phyloP scores from a whole-genome alignment of 2,329 filamentous ascomycete genomes.

The Lachnellula suecica region DNA sequence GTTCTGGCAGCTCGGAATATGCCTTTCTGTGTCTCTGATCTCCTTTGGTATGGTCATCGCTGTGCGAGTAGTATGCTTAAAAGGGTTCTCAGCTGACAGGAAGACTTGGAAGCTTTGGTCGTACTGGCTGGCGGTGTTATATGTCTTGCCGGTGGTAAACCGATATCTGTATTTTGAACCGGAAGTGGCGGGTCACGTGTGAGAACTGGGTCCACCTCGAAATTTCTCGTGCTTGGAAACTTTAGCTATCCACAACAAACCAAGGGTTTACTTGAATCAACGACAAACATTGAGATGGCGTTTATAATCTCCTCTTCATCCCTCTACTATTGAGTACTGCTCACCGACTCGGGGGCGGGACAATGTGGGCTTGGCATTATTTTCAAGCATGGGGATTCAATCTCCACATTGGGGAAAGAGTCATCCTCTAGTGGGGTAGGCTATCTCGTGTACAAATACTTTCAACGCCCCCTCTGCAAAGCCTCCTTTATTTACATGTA shows the following conservation, averaged over 20 bases:
- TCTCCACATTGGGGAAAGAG: background rate
- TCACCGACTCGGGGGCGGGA: background rate
- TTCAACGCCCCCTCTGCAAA: too few species aligned
- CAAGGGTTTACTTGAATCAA: too few species aligned
- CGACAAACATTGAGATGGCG: too few species aligned
- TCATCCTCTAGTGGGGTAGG: background rate
- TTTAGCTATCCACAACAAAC: too few species aligned
- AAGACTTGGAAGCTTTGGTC: background rate
- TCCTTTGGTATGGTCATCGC: background rate
- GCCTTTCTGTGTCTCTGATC: background rate
- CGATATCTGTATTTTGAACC: too few species aligned
- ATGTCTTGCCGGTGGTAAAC: background rate
- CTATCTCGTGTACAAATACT: background rate
- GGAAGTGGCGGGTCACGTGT: too few species aligned
- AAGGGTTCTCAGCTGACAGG: background rate
- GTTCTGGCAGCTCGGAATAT: conserved; percentile 14
- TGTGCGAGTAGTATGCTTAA: background rate
- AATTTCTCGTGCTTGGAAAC: too few species aligned
- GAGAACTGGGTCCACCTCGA: too few species aligned
- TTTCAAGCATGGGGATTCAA: background rate
- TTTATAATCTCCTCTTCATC: too few species aligned
- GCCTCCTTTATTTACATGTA: too few species aligned
- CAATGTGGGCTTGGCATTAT: background rate
- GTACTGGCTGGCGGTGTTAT: background rate
- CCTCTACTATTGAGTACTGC: too few species aligned